phyloP scores from a whole-genome alignment of 805 yeast species.

The Ogataea paradorogensis region DNA sequence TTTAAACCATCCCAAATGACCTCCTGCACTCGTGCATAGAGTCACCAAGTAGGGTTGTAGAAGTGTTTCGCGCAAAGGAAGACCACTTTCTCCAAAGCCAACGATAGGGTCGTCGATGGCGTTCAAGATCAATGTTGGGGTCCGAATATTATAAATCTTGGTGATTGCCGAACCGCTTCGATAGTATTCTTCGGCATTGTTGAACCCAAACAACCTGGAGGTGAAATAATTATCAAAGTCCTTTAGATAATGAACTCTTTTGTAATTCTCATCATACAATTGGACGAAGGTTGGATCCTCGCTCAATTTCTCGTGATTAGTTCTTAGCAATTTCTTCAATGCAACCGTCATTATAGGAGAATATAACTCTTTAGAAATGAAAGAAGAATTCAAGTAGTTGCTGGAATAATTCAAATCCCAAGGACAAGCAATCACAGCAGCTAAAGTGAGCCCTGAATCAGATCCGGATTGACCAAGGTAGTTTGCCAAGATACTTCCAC shows the following conservation, averaged over 20 bases:
- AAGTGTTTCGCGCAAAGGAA: constrained; percentile 51
- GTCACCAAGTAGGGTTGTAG: constrained; percentile 59
- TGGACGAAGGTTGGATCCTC: constrained; percentile 27
- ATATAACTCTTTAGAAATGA: constrained; percentile 45
- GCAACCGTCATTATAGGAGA: constrained; percentile 50
- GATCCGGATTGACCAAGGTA: constrained; percentile 66
- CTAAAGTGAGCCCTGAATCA: constrained; percentile 47
- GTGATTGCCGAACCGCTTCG: constrained; percentile 55
- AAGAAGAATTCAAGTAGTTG: constrained; percentile 38
- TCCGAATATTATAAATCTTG: constrained; percentile 48
- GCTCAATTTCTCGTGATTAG: constrained; percentile 40
- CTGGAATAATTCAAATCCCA: constrained; percentile 67
- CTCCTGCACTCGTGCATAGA: constrained; percentile 66
- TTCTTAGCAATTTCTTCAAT: constrained; percentile 40
- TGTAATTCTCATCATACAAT: constrained; percentile 19
- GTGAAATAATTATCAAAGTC: constrained; percentile 69
- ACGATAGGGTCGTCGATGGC: constrained; percentile 76
- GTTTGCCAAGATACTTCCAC: constrained; percentile 69
- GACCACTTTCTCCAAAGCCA: constrained; percentile 37
- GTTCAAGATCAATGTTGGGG: constrained; percentile 63
- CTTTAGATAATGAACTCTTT: constrained; percentile 33
- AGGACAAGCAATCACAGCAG: constrained; percentile 61
- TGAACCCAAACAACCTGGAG: constrained; percentile 62
- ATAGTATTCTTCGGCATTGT: constrained; percentile 64
- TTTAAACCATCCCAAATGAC: constrained; percentile 80